These are phyloP conservation scores for Leishmania lainsoni DNA, from an alignment of 208 protist genomes.

Conservation along the genomic window DNA sequence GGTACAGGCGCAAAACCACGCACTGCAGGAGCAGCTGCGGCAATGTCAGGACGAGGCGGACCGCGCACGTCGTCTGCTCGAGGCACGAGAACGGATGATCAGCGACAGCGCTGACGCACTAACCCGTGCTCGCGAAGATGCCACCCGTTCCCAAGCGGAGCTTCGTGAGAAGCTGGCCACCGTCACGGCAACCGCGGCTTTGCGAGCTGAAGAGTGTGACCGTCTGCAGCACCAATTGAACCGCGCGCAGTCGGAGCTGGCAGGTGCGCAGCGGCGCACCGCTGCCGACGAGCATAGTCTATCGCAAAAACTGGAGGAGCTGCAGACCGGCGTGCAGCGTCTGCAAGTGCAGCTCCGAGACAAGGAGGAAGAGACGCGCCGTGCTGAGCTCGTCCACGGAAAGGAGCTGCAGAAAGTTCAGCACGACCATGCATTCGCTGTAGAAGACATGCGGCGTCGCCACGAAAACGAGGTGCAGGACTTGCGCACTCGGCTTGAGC, in stretches of 20 bases:
- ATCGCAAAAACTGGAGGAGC: conserved; percentile 40
- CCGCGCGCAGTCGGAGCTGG: conserved; percentile 41
- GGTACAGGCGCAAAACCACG: conserved; percentile 29
- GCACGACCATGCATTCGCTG: conserved; percentile 31
- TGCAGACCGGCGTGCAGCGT: conserved; percentile 27
- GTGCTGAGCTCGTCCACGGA: conserved; percentile 36
- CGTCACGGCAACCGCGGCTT: conserved; percentile 22
- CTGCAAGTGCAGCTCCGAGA: conserved; percentile 54
- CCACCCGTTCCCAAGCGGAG: conserved; percentile 25
- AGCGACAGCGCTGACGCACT: conserved; percentile 26
- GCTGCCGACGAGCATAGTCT: conserved; percentile 40
- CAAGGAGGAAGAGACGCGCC: conserved; percentile 54
- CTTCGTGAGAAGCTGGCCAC: conserved; percentile 48
- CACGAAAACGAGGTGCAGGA: conserved; percentile 56
- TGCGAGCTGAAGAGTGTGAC: conserved; percentile 40
- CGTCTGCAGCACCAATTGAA: conserved; percentile 51
- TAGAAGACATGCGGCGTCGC: conserved; percentile 37
- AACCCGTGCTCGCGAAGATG: conserved; percentile 25
- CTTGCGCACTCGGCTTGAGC: conserved; percentile 47
- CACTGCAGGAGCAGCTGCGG: conserved; percentile 29
- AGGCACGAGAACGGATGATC: conserved; percentile 34
- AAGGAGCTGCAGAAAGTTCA: conserved; percentile 49
- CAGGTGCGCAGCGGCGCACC: conserved; percentile 33
- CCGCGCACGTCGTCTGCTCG: conserved; percentile 16
- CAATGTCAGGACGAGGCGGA: conserved; percentile 33